Evolutionary conservation across 257 asterid genomes (phyloP).

Genomic region (Penstemon eatonii): DNA sequence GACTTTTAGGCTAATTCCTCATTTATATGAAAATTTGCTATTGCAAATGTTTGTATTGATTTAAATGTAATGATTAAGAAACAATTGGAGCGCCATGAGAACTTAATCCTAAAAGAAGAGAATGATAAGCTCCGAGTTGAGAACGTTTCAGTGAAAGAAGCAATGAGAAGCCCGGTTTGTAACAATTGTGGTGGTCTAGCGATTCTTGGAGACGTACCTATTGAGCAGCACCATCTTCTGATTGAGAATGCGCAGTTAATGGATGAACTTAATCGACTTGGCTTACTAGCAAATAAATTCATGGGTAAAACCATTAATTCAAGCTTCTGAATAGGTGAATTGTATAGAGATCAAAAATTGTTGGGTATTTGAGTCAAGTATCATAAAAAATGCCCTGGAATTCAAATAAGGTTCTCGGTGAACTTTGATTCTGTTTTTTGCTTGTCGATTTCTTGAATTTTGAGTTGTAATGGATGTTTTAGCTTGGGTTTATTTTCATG

Average conservation of each 20-base stretch:
- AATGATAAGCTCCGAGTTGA: constrained; percentile 78
- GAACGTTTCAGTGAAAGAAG: constrained; percentile 70
- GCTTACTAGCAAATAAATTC: constrained; percentile 30
- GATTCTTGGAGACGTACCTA: constrained; percentile 50
- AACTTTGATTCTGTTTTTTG: too few relatives aligned
- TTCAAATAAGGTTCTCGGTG: too few relatives aligned
- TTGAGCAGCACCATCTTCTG: constrained; percentile 69
- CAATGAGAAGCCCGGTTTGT: constrained; percentile 69
- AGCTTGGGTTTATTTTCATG: too few relatives aligned
- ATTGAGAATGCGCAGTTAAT: constrained; percentile 71
- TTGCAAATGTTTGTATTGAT: constrained; percentile 20
- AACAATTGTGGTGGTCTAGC: constrained; percentile 70
- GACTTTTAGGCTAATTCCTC: neutral
- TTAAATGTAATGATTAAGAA: constrained; percentile 43
- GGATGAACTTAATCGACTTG: constrained; percentile 61
- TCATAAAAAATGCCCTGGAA: too few relatives aligned
- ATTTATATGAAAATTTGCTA: neutral
- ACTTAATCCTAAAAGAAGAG: constrained; percentile 66
- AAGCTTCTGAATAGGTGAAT: constrained; percentile 22
- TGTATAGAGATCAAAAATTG: too few relatives aligned
- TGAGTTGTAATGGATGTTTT: too few relatives aligned
- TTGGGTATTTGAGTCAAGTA: too few relatives aligned
- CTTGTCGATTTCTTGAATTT: too few relatives aligned
- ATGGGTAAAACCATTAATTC: constrained; percentile 40
- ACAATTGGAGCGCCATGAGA: constrained; percentile 80